Conservation (phyloP, 2,329 filamentous ascomycete genomes). For the Mariannaea sp. region DNA sequence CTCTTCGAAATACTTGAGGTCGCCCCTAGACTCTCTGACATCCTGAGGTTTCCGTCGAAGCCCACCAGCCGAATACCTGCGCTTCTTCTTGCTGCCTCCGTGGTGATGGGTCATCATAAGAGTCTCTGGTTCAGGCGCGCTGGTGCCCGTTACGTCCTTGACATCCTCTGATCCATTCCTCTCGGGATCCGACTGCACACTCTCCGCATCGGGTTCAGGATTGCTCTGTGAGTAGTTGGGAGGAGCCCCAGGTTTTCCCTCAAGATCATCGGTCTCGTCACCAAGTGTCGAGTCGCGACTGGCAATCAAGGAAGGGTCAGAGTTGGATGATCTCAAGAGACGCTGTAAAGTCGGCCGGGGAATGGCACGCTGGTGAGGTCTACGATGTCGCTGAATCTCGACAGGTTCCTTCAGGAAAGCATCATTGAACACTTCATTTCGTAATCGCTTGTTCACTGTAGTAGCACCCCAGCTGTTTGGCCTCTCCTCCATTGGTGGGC, state of each 20-base stretch:
- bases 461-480: slow-evolving; percentile 86
- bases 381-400: slow-evolving; percentile 76
- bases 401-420: slow-evolving; percentile 86
- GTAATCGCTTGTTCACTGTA: slow-evolving; percentile 83
- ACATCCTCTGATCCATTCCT: slow-evolving; percentile 44
- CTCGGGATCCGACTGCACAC: slow-evolving; percentile 41
- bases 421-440: slow-evolving; percentile 90
- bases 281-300: slow-evolving; percentile 23
- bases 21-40: slow-evolving; percentile 71
- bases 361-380: slow-evolving; percentile 70
- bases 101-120: slow-evolving; percentile 51
- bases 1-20: slow-evolving; percentile 88
- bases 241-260: slow-evolving; percentile 12
- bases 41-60: slow-evolving; percentile 75
- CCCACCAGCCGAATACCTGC: slow-evolving; percentile 87
- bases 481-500: slow-evolving; percentile 57
- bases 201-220: slow-evolving; percentile 36
- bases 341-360: slow-evolving; percentile 57
- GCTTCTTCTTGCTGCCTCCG: slow-evolving; percentile 55
- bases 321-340: slow-evolving; percentile 50
- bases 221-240: slow-evolving; percentile 42
- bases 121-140: slow-evolving; percentile 66
- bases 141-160: slow-evolving; percentile 65
- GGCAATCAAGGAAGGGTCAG: slow-evolving; percentile 48
- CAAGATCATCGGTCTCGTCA: slow-evolving; percentile 4